Evolutionary conservation across 208 protist species (phyloP).

Genomic region (Leishmania gerbilli): DNA sequence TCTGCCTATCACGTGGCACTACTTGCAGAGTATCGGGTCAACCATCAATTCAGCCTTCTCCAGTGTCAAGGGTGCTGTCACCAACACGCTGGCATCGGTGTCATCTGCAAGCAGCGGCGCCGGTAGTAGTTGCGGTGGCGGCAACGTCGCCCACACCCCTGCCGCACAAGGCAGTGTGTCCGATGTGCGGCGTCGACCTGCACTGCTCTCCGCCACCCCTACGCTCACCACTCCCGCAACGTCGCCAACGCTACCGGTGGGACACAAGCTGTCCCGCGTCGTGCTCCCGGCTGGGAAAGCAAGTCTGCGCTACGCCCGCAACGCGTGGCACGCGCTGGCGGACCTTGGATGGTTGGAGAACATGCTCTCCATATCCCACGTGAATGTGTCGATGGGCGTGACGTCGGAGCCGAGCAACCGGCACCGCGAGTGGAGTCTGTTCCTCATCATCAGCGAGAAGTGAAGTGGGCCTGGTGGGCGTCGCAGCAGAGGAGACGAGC

Average conservation of each 20-base stretch:
- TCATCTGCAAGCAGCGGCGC: conserved; percentile 4
- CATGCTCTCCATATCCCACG: conserved; percentile 35
- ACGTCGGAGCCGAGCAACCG: conserved; percentile 16
- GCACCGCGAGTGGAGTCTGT: conserved; percentile 36
- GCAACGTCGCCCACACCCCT: neutral
- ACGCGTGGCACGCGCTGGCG: conserved; percentile 10
- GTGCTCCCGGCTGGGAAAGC: conserved; percentile 14
- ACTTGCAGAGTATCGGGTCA: conserved; percentile 16
- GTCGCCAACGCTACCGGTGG: conserved; percentile 2
- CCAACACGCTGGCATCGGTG: neutral
- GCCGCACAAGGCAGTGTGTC: neutral
- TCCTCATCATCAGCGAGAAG: conserved; percentile 43
- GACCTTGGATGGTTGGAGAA: conserved; percentile 38
- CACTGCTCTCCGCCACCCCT: neutral
- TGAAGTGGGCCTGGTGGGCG: neutral
- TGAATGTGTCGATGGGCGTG: conserved; percentile 65
- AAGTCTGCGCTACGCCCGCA: conserved; percentile 11
- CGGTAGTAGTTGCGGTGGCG: neutral
- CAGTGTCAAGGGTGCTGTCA: conserved; percentile 9
- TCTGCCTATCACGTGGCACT: conserved; percentile 31
- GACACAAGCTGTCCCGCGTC: neutral
- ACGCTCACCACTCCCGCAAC: neutral
- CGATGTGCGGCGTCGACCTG: neutral
- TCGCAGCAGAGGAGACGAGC: neutral
- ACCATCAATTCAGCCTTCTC: conserved; percentile 22